phyloP scores from a whole-genome alignment of 2,329 filamentous ascomycete species.

The Exophiala oligosperma region DNA sequence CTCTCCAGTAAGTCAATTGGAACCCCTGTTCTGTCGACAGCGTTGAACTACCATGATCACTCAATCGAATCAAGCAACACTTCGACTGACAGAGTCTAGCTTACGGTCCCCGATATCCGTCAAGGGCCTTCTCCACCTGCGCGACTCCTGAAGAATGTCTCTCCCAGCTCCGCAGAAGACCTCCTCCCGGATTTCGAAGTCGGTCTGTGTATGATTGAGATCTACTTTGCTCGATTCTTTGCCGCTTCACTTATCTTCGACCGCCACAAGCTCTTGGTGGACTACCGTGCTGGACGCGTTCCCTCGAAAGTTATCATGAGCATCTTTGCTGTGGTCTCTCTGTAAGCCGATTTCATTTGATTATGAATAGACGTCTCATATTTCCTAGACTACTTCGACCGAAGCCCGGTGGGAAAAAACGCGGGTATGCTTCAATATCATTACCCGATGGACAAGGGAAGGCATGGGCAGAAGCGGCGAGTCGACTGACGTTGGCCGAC shows the following conservation, averaged over 20 bases:
- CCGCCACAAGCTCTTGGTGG: not conserved
- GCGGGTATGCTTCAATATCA: not conserved
- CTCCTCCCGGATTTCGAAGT: not conserved
- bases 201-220: not conserved
- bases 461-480: not conserved
- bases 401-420: too few species aligned
- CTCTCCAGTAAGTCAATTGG: too few species aligned
- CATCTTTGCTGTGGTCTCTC: not conserved
- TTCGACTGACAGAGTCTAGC: too few species aligned
- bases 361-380: not conserved
- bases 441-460: not conserved
- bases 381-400: not conserved
- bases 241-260: not conserved
- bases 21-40: too few species aligned
- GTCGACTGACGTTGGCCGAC: not conserved
- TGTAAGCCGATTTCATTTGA: not conserved
- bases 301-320: not conserved
- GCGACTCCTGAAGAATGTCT: too few species aligned
- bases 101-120: too few species aligned
- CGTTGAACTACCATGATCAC: too few species aligned
- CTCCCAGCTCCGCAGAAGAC: too few species aligned
- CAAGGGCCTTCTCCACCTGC: too few species aligned
- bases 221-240: not conserved
- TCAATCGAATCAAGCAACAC: too few species aligned
- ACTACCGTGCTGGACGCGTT: not conserved